Base-by-base conservation (phyloP, 768 basidiomycete species). In the Tricholoma sp. region DNA sequence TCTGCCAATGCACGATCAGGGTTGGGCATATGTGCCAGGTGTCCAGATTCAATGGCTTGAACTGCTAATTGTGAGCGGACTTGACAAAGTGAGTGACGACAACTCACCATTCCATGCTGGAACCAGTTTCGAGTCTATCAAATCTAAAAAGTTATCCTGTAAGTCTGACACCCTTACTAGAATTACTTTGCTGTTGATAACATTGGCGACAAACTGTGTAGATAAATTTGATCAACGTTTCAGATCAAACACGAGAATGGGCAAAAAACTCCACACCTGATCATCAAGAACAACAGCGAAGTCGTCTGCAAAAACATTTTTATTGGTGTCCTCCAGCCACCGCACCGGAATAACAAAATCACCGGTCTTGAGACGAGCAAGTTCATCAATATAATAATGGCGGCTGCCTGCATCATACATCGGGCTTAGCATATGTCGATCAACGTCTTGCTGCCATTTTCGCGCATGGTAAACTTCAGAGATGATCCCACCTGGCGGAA, bases 401-500 rank as follows among this genome's bases (percentile, higher is more conserved):
- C 54, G 19, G 14, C 55, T 29, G 4, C 65, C 64, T 16, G 39
- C 59, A 54, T 64, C 61, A 46, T 67, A 71, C 68, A 71, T 71
- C 1, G 67, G 68, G 43, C 67, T 71, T 19, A 68, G 45, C 1
- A 56, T 41, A 56, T 66, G 63, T 10, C 61, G 57, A 32, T 71
- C 67, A 2, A 69, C 19, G 1, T 62, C 57, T 9, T 58, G 35
- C 10, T 61, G 55, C 71, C 71, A 73, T 49, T 67, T 66, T 19
- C 63, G 32, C 0, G 61, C 71, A 59, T 73, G 74, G 63, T 66
- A 73, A 11, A 69, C 62, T 57, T 72, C 71, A 0, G 68, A 70
- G 3, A 73, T 59, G 2, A 66, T 50, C 1, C 69, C 64, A 46
- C 65, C 52, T 0, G 27, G 50, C 1, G 67, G 57, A n/a, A 72